Conservation (phyloP, 805 yeast genomes). For the Candida orba region DNA sequence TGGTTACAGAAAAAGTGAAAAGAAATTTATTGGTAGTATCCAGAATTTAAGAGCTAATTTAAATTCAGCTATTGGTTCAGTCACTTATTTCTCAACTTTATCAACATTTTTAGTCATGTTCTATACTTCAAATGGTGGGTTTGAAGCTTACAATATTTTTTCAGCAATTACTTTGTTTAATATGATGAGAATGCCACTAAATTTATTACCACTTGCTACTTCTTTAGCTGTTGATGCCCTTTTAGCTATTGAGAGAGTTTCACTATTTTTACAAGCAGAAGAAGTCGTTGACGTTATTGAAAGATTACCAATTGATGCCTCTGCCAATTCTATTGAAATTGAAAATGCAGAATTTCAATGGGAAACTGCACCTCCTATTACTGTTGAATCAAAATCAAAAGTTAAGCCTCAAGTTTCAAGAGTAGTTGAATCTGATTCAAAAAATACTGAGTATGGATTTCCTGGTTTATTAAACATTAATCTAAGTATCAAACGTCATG, state of each 20-base stretch:
- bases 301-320: conserved; percentile 28
- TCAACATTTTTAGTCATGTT: conserved; percentile 61
- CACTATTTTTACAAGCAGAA: conserved; percentile 34
- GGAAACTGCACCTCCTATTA: conserved; percentile 31
- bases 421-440: too few relatives aligned
- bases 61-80: conserved; percentile 58
- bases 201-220: conserved; percentile 60
- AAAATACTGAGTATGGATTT: conserved; percentile 17
- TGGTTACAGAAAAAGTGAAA: conserved; percentile 53
- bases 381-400: conserved; percentile 2
- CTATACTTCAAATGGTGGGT: conserved; percentile 30
- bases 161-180: conserved; percentile 68
- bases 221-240: conserved; percentile 57
- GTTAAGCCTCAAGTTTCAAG: conserved; percentile 2
- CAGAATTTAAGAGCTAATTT: conserved; percentile 58
- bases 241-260: conserved; percentile 49
- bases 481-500: conserved; percentile 51
- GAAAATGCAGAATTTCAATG: conserved; percentile 46
- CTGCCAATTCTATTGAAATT: conserved; percentile 37
- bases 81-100: conserved; percentile 45
- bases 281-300: conserved; percentile 29
- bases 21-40: conserved; percentile 50
- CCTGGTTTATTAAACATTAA: conserved; percentile 44
- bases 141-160: conserved; percentile 57
- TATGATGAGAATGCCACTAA: conserved; percentile 49